Base-by-base conservation (phyloP, 352 stramenopile species). In the Globisporangium okanoganense region DNA sequence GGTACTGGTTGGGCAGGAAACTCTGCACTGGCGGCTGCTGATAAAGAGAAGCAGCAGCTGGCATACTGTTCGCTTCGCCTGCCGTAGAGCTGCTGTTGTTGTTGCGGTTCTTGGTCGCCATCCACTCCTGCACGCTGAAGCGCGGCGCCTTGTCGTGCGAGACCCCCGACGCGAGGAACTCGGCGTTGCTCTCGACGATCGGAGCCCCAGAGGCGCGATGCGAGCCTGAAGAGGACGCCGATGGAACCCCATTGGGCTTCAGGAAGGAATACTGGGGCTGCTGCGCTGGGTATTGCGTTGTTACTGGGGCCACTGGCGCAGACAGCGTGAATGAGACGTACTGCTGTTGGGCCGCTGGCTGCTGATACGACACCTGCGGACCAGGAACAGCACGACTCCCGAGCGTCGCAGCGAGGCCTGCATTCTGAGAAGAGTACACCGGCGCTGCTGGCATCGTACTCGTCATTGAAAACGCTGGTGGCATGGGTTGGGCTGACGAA, bases 101-200 rank as follows among this genome's bases (percentile, higher is more conserved):
- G 1, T 72, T 29, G 2, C 75, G 77, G 7, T 70, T 71, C 48
- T 90, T 90, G 48, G 54, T 90, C 2, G 79, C 78, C 56, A 92
- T 88, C 79, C 81, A 89, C 53, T 92, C 78, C 48, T 92, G 75
- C 7, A 92, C 82, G 62, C 79, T 90, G 8, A 90, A 77, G 14
- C 65, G 72, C 38, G 69, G 79, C 0, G 70, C 78, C 44, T 84
- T 85, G 29, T 92, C 82, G 40, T 92, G 82, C 8, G 82, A 90
- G 29, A 92, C 82, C 1, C 82, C 82, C 2, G 73, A 73, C 2
- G 74, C 50, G 12, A 88, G 64, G 31, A 84, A 67, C 12, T 88
- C 80, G 13, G 76, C 70, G 33, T 89, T 69, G 29, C 58, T 80
- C 22, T 76, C 61, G 2, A 89, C 56, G 2, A 79, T 65, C 16